Base-by-base conservation (phyloP, 495 filamentous ascomycete genomes). In the Echria macrotheca region DNA sequence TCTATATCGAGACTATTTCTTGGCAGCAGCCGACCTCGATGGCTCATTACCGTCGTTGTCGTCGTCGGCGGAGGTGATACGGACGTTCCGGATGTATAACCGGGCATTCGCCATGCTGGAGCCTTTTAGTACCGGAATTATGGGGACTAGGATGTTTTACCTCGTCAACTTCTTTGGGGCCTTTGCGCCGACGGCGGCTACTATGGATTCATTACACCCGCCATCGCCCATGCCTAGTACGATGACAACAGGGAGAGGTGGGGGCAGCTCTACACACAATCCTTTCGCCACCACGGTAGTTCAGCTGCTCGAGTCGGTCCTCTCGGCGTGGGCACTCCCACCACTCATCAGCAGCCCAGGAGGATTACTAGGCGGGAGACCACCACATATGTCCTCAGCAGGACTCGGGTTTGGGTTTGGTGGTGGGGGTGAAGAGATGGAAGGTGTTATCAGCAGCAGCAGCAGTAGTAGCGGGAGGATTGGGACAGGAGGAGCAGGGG, bases 21-120 rank as follows among this genome's bases (percentile, higher is more conserved):
- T 12, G 22, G 28, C 7, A 12, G 7, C 6, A 31, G 28, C 28
- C 12, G 28, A 12, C 28, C 23, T 14, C 15, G 15, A 15, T 19
- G 2, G 28, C 25, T n/a, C n/a, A n/a, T n/a, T n/a, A n/a, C n/a
- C n/a, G n/a, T n/a, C n/a, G n/a, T n/a, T n/a, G n/a, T n/a, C n/a
- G n/a, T n/a, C n/a, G n/a, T n/a, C n/a, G n/a, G n/a, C 25, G n/a
- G 3, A 33, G 19, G 1, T 18, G 22, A 8, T 8, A 4, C 24
- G 29, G 15, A 18, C 28, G 21, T 59, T 54, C 24, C 40, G 38
- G 8, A 15, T 44, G 4, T 24, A 53, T 31, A 59, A 59, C 50
- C 42, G 57, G 14, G 43, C 38, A 1, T 49, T 57, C n/a, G 54
- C 54, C 26, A 40, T 53, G 15, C 50, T 57, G 6, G 54, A 57